These are phyloP conservation scores for Kodamaea arcana DNA, from an alignment of 1,139 yeast genomes.

Conservation along the genomic window DNA sequence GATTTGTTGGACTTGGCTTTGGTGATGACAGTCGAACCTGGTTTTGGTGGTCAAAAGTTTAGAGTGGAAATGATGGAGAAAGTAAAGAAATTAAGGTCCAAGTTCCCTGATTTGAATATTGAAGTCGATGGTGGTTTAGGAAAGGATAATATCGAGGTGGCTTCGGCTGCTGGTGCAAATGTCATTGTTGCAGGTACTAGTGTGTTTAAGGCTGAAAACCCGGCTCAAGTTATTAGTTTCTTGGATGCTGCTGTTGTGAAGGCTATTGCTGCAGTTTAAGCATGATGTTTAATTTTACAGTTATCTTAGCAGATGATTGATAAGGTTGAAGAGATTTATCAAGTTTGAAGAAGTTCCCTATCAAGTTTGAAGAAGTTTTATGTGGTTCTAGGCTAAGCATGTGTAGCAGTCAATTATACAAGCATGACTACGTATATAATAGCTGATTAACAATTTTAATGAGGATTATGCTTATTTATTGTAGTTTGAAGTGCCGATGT, in stretches of 20 bases:
- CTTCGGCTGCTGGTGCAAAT: slow-evolving; percentile 95
- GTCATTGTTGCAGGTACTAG: slow-evolving; percentile 98
- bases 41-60: slow-evolving; percentile 97
- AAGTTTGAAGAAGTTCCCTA: too few species aligned
- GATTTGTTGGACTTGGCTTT: slow-evolving; percentile 85
- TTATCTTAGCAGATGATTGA: too few species aligned
- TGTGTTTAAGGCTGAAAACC: slow-evolving; percentile 80
- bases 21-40: slow-evolving; percentile 98
- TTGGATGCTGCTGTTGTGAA: slow-evolving; percentile 59
- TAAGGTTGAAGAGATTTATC: too few species aligned
- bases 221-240: slow-evolving; percentile 63
- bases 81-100: slow-evolving; percentile 68
- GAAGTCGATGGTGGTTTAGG: slow-evolving; percentile 98
- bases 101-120: slow-evolving; percentile 75
- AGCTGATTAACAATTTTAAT: too few species aligned
- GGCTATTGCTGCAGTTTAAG: slow-evolving; percentile 18
- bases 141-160: slow-evolving; percentile 72
- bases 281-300: too few species aligned
- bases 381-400: too few species aligned
- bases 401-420: too few species aligned
- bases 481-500: too few species aligned
- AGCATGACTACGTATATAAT: too few species aligned
- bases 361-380: too few species aligned
- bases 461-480: too few species aligned
- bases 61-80: slow-evolving; percentile 96